These are phyloP conservation scores for Saturnispora diversa DNA, from an alignment of 805 yeast species.

Conservation along the genomic window DNA sequence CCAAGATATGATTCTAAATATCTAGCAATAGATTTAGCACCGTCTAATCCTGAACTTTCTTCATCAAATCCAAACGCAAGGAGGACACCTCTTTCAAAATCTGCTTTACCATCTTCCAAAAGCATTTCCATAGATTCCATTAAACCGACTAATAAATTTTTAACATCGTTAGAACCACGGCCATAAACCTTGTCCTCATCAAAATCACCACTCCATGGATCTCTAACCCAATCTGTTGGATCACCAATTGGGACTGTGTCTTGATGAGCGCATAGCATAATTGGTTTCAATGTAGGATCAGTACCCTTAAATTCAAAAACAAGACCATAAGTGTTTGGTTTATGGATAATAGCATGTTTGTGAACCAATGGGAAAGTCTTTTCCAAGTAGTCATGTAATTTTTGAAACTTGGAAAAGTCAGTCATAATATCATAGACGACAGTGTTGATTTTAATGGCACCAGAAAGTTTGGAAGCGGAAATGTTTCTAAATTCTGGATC, in stretches of 20 bases:
- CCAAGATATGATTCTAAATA: slow-evolving; percentile 51
- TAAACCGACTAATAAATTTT: slow-evolving; percentile 56
- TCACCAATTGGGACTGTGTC: slow-evolving; percentile 74
- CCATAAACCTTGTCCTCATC: slow-evolving; percentile 68
- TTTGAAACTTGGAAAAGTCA: slow-evolving; percentile 18
- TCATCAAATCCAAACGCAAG: slow-evolving; percentile 75
- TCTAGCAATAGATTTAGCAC: slow-evolving; percentile 48
- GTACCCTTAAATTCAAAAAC: slow-evolving; percentile 61
- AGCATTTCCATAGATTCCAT: slow-evolving; percentile 56
- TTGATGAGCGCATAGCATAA: slow-evolving; percentile 66
- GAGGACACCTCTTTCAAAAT: slow-evolving; percentile 49
- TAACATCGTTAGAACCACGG: slow-evolving; percentile 72
- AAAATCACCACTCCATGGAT: slow-evolving; percentile 58
- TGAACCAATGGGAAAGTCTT: slow-evolving; percentile 29
- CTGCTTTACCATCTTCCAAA: slow-evolving; percentile 39
- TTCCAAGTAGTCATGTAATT: slow-evolving; percentile 20
- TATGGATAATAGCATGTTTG: slow-evolving; percentile 36
- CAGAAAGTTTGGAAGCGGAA: slow-evolving; percentile 37
- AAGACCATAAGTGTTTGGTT: slow-evolving; percentile 56
- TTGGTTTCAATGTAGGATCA: slow-evolving; percentile 45
- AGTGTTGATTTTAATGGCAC: slow-evolving; percentile 48
- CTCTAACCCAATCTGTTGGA: slow-evolving; percentile 49
- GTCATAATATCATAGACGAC: slow-evolving; percentile 28
- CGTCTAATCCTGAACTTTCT: slow-evolving; percentile 56
- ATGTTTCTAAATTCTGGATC: slow-evolving; percentile 28